phyloP scores from a whole-genome alignment of 176 grass and related monocot species.

The Rhynchospora pubera region DNA sequence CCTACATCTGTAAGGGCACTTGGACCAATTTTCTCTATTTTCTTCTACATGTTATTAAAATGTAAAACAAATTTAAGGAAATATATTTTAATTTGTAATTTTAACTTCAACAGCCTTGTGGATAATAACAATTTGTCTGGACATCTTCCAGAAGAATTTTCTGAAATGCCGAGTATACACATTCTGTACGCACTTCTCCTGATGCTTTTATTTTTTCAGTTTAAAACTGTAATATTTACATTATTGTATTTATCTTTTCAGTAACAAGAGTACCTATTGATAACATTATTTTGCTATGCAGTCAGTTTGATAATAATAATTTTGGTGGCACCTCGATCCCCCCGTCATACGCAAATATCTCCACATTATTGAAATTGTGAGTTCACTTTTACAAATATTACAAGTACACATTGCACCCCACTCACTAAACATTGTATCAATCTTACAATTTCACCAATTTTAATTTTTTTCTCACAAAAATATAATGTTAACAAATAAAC shows the following conservation, averaged over 20 bases:
- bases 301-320: constrained; percentile 98
- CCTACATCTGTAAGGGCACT: constrained; percentile 56
- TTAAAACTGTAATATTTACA: constrained; percentile 1
- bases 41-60: neutral
- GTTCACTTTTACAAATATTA: constrained; percentile 26
- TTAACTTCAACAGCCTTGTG: constrained; percentile 56
- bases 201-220: neutral
- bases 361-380: constrained; percentile 76
- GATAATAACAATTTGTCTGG: constrained; percentile 94
- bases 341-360: constrained; percentile 48
- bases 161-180: constrained; percentile 20
- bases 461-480: neutral
- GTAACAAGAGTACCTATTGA: constrained; percentile 9
- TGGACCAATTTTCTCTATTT: constrained; percentile 8
- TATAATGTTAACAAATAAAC: neutral
- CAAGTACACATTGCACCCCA: neutral
- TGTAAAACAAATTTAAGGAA: neutral
- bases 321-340: constrained; percentile 83
- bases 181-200: constrained; percentile 63
- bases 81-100: neutral
- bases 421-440: neutral
- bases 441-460: neutral
- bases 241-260: constrained; percentile 3
- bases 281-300: constrained; percentile 34
- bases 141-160: constrained; percentile 66